Evolutionary conservation across 1,284 basidiomycete species (phyloP).

Genomic region (Boletus albobrunnescens): DNA sequence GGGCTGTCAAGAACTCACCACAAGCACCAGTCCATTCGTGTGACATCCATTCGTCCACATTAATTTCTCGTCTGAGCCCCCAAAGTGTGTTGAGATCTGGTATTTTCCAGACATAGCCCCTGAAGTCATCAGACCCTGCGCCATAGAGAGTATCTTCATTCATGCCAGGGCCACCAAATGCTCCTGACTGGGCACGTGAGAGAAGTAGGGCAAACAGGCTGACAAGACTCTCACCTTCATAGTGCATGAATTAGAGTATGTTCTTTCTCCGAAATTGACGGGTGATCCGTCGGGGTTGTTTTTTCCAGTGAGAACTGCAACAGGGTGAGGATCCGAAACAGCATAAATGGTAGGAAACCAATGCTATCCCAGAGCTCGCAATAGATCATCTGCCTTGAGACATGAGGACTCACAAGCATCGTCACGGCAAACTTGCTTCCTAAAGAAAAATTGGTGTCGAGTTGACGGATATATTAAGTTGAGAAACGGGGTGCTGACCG

Average conservation of each 20-base stretch:
- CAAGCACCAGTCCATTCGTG: slow-evolving; percentile 33
- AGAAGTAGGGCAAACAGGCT: not conserved
- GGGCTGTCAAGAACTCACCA: slow-evolving; percentile 34
- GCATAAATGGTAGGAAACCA: slow-evolving; percentile 67
- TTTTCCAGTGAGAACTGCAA: slow-evolving; percentile 61
- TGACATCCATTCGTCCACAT: slow-evolving; percentile 41
- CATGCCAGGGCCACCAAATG: slow-evolving; percentile 61
- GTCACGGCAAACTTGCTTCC: slow-evolving; percentile 60
- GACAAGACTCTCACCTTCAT: slow-evolving; percentile 55
- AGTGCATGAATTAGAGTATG: slow-evolving; percentile 70
- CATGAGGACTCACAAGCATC: slow-evolving; percentile 48
- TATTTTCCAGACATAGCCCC: slow-evolving; percentile 75
- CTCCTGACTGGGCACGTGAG: slow-evolving; percentile 55
- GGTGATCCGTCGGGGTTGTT: slow-evolving; percentile 52
- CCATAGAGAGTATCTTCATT: slow-evolving; percentile 56
- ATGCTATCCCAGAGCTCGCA: slow-evolving; percentile 40
- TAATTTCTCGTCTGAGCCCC: slow-evolving; percentile 42
- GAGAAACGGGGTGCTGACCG: slow-evolving; percentile 40
- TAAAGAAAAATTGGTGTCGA: slow-evolving; percentile 24
- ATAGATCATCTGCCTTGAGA: not conserved
- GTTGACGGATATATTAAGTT: slow-evolving; percentile 10
- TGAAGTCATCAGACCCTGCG: slow-evolving; percentile 77
- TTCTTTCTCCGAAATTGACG: slow-evolving; percentile 41
- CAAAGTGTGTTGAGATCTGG: slow-evolving; percentile 46
- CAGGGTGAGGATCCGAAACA: slow-evolving; percentile 58